phyloP scores from a whole-genome alignment of 1,284 basidiomycete genomes.

The Moesziomyces parantarcticus region DNA sequence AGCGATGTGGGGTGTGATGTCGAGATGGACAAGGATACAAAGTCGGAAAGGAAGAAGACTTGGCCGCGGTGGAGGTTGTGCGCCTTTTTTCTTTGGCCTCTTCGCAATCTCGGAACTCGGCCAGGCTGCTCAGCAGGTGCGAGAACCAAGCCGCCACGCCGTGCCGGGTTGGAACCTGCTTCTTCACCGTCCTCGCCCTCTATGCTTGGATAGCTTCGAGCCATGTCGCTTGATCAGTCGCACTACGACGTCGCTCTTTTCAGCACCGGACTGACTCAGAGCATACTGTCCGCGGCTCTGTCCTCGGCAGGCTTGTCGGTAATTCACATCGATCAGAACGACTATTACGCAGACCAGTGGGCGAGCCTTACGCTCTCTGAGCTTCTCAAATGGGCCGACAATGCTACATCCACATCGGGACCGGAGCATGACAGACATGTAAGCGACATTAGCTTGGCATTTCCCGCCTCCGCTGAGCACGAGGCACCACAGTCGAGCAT shows the following conservation, averaged over 20 bases:
- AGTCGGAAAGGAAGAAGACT: background rate
- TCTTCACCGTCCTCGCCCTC: background rate
- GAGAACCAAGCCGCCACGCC: too few relatives aligned
- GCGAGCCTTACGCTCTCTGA: conserved; percentile 86
- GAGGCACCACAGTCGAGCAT: background rate
- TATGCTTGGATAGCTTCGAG: background rate
- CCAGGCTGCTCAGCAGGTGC: background rate
- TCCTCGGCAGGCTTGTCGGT: conserved; percentile 86
- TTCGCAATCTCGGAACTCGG: conserved; percentile 16
- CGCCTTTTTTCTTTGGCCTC: background rate
- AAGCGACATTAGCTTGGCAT: conserved; percentile 7
- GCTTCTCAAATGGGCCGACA: conserved; percentile 75
- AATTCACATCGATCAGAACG: conserved; percentile 85
- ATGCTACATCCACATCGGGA: conserved; percentile 16
- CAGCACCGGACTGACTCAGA: conserved; percentile 84
- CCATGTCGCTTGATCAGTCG: conserved; percentile 53
- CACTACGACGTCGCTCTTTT: conserved; percentile 83
- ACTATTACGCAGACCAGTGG: conserved; percentile 85
- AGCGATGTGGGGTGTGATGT: background rate
- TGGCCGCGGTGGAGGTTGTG: conserved; percentile 2
- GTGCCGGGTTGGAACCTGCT: conserved; percentile 10
- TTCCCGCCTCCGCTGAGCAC: conserved; percentile 14
- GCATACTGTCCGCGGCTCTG: conserved; percentile 72
- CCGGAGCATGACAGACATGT: conserved; percentile 3
- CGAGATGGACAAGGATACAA: background rate